Conservation (phyloP, 2,329 filamentous ascomycete species). For the Zalaria sp. region DNA sequence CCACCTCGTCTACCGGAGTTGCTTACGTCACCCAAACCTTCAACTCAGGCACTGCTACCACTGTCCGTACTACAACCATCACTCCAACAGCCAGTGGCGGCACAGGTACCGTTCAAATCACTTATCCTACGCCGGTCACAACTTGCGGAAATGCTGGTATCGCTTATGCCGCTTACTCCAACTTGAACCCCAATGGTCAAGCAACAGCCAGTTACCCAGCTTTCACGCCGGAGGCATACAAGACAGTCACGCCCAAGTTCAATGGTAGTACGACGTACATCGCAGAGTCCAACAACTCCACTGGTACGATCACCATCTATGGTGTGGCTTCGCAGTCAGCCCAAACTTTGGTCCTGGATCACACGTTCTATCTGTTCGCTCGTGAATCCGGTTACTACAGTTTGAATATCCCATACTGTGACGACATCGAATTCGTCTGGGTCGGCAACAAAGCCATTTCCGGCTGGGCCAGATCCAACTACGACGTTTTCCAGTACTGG, state of each 20-base stretch:
- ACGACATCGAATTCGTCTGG: constrained; percentile 7
- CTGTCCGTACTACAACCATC: constrained; percentile 5
- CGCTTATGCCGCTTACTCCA: constrained; percentile 6
- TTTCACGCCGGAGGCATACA: constrained; percentile 6
- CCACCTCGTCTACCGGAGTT: neutral
- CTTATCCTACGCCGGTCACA: constrained; percentile 5
- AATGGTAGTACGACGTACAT: constrained; percentile 6
- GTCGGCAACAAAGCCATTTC: constrained; percentile 6
- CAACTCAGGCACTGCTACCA: constrained; percentile 3
- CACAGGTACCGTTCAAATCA: constrained; percentile 2
- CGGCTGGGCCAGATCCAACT: constrained; percentile 7
- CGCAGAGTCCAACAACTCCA: constrained; percentile 6
- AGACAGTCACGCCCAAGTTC: constrained; percentile 3
- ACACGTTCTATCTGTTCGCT: constrained; percentile 7
- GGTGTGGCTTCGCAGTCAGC: neutral
- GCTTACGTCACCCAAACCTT: constrained; percentile 1
- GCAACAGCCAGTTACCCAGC: constrained; percentile 5
- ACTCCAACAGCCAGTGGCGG: neutral
- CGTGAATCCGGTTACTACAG: constrained; percentile 6
- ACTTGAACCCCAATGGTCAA: constrained; percentile 4
- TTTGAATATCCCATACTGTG: constrained; percentile 8
- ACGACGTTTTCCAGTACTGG: constrained; percentile 7
- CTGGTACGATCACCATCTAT: constrained; percentile 2
- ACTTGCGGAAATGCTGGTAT: constrained; percentile 5
- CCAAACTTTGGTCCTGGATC: constrained; percentile 5